phyloP scores from a whole-genome alignment of 164 flowering plant species.

The Macadamia integrifolia region DNA sequence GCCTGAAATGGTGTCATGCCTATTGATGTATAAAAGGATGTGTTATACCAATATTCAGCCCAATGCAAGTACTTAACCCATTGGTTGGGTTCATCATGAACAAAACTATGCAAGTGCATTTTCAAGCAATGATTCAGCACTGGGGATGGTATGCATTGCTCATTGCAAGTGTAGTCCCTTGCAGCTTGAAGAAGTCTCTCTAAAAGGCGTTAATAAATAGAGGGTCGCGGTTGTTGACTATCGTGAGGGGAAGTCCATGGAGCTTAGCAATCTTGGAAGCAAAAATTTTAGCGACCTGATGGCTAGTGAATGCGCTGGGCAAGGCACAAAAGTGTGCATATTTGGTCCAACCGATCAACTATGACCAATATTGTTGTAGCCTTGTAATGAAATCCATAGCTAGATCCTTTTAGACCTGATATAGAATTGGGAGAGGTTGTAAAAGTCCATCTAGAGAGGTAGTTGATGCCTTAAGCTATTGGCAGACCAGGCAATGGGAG shows the following conservation, averaged over 20 bases:
- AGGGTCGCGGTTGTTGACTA: background rate
- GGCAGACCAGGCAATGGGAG: no score
- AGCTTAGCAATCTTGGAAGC: background rate
- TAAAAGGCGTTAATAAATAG: slow-evolving; percentile 1
- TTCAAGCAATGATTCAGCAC: background rate
- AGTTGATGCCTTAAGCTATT: no score
- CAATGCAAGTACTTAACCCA: no score
- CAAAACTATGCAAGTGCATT: no score
- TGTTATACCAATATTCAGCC: no score
- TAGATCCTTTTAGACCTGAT: background rate
- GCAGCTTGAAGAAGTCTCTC: background rate
- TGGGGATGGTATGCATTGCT: background rate
- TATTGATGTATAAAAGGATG: no score
- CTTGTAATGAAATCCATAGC: slow-evolving; percentile 1
- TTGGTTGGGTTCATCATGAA: no score
- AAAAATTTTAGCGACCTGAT: background rate
- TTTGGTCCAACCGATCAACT: background rate
- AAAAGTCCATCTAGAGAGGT: no score
- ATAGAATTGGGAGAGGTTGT: no score
- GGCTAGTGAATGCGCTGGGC: background rate
- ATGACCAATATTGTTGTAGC: background rate
- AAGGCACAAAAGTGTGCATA: slow-evolving; percentile 1
- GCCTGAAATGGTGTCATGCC: no score
- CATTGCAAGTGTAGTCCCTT: background rate
- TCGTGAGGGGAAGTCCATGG: slow-evolving; percentile 7